Percentiles rank a stretch among this genome's conserved stretches.
These are phyloP conservation scores for Cyclotella sp. DNA, from an alignment of 108 stramenopile species.

Conservation along the genomic window DNA sequence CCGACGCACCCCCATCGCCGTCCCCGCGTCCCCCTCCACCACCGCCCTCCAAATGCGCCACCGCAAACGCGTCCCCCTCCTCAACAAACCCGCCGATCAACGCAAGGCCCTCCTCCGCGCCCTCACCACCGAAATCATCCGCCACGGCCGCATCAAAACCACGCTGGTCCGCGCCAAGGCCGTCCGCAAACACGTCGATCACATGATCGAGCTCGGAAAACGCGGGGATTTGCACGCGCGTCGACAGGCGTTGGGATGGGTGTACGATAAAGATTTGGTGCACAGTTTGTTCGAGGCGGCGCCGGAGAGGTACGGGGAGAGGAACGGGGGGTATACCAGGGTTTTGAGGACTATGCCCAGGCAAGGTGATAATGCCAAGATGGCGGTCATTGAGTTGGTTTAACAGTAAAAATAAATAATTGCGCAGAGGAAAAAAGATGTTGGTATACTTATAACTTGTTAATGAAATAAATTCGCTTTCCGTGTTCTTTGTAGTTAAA, in stretches of 20 bases:
- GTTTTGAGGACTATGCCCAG: conserved; percentile 93
- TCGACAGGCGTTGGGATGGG: conserved; percentile 93
- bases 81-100: conserved; percentile 95
- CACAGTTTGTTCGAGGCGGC: conserved; percentile 95
- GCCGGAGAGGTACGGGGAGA: conserved; percentile 89
- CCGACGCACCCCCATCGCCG: conserved; percentile 19
- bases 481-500: too few species aligned
- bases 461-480: too few species aligned
- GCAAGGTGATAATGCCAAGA: conserved; percentile 96
- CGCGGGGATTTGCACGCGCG: conserved; percentile 94
- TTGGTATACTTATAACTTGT: too few species aligned
- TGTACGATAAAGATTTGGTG: conserved; percentile 97
- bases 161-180: conserved; percentile 92
- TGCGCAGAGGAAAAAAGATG: too few species aligned
- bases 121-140: conserved; percentile 95
- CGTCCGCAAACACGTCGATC: conserved; percentile 95
- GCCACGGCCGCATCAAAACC: conserved; percentile 98
- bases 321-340: conserved; percentile 92
- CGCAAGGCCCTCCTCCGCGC: conserved; percentile 96
- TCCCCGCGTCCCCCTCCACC: conserved; percentile 30
- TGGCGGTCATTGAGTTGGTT: conserved; percentile 97
- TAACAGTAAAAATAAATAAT: conserved; percentile 47
- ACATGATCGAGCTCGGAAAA: conserved; percentile 96
- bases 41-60: conserved; percentile 78
- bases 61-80: conserved; percentile 81